Percentiles rank a stretch among this genome's conserved stretches.
These are phyloP conservation scores for Debaryomycetaceae sp. DNA, from an alignment of 1,139 yeast genomes.

Conservation along the genomic window DNA sequence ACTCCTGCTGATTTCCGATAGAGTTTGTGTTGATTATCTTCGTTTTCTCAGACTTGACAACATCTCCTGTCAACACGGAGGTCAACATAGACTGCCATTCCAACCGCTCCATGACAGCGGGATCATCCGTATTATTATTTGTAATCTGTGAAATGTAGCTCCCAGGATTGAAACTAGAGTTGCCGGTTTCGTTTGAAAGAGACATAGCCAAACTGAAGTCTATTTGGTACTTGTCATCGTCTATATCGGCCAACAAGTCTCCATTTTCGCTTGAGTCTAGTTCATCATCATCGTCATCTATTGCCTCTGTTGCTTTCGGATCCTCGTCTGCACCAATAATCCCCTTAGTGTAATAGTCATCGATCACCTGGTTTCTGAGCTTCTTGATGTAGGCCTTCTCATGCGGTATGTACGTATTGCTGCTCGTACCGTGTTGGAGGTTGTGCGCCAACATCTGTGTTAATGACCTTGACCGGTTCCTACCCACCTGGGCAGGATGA, in stretches of 20 bases:
- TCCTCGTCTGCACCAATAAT: slow-evolving; percentile 41
- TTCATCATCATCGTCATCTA: slow-evolving; percentile 22
- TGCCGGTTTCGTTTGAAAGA: slow-evolving; percentile 9
- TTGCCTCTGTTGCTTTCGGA: slow-evolving; percentile 27
- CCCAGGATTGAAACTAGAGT: slow-evolving; percentile 8
- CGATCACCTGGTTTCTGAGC: slow-evolving; percentile 59
- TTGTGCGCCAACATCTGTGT: slow-evolving; percentile 17
- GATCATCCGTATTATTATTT: slow-evolving; percentile 50
- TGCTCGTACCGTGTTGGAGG: slow-evolving; percentile 20
- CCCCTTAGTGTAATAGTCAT: slow-evolving; percentile 69
- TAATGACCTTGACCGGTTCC: slow-evolving; percentile 20
- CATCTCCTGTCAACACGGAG: slow-evolving; percentile 91
- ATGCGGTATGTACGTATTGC: slow-evolving; percentile 52
- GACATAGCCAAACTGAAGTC: slow-evolving; percentile 39
- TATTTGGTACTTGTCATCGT: slow-evolving; percentile 41
- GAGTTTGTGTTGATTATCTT: slow-evolving; percentile 56
- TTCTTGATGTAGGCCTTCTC: slow-evolving; percentile 67
- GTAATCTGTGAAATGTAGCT: slow-evolving; percentile 39
- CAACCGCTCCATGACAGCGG: slow-evolving; percentile 70
- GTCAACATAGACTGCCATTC: slow-evolving; percentile 97
- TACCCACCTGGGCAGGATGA: slow-evolving; percentile 2
- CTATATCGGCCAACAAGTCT: slow-evolving; percentile 39
- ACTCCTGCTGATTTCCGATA: slow-evolving; percentile 43
- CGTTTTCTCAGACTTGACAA: slow-evolving; percentile 85
- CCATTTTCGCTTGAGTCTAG: slow-evolving; percentile 21